A percentile compares a stretch with the other conserved stretches of the same genome.
Evolutionary conservation across 2,329 filamentous ascomycete species (phyloP).

Genomic region (Fusarium compactum): DNA sequence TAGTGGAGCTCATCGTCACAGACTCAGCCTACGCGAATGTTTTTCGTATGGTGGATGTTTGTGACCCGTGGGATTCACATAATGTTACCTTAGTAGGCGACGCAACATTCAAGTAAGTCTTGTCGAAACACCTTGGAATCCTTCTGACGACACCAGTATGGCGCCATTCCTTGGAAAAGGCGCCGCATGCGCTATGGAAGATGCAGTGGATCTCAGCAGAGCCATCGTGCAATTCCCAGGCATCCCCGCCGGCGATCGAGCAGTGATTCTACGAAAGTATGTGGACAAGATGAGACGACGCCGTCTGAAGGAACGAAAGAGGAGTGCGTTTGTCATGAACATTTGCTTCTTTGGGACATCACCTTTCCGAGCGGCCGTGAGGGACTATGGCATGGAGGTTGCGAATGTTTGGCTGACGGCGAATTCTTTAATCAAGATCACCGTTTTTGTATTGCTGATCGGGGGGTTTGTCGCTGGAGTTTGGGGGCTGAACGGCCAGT

Average conservation of each 20-base stretch:
- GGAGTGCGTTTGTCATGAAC: constrained; percentile 2
- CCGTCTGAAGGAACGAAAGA: background rate
- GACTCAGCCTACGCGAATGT: constrained; percentile 4
- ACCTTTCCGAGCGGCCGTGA: background rate
- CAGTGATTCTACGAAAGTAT: background rate
- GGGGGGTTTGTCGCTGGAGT: background rate
- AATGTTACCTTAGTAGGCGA: background rate
- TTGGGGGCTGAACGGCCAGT: constrained; percentile 4
- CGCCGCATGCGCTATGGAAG: background rate
- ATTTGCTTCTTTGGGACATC: constrained; percentile 6
- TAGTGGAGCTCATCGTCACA: background rate
- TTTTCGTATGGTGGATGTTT: background rate
- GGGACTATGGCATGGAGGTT: background rate
- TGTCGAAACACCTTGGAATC: background rate
- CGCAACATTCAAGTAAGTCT: background rate
- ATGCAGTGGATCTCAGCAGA: constrained; percentile 1
- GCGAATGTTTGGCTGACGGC: background rate
- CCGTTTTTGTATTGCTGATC: background rate
- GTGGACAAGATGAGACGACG: constrained; percentile 1
- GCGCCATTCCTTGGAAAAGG: constrained; percentile 4
- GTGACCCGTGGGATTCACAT: background rate
- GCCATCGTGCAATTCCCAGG: background rate
- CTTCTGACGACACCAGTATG: background rate
- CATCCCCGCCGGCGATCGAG: background rate
- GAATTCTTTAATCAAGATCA: background rate